These are phyloP conservation scores for Nectriaceae sp. DNA, from an alignment of 2,329 filamentous ascomycete species.

Conservation along the genomic window DNA sequence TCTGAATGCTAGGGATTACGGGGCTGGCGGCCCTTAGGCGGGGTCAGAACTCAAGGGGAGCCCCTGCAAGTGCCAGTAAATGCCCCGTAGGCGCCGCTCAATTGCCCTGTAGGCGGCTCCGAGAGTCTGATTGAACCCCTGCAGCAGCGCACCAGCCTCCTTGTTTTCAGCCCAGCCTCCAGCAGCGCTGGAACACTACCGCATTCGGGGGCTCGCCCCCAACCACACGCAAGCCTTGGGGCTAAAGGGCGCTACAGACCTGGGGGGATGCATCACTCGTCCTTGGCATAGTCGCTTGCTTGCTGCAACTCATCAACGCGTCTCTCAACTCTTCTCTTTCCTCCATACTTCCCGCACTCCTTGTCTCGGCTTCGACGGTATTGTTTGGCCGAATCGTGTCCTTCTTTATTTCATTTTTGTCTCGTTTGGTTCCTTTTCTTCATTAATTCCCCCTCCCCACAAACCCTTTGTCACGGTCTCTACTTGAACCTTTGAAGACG, in stretches of 20 bases:
- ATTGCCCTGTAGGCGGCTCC: slow-evolving; percentile 3
- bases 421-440: slow-evolving; percentile 6
- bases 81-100: slow-evolving; percentile 1
- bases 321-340: slow-evolving; percentile 11
- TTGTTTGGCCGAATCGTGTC: slow-evolving; percentile 8
- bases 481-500: background rate
- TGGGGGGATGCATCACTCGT: background rate
- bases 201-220: slow-evolving; percentile 24
- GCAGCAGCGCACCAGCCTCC: slow-evolving; percentile 34
- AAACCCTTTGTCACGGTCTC: slow-evolving; percentile 16
- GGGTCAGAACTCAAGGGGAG: background rate
- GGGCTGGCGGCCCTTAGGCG: background rate
- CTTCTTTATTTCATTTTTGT: slow-evolving; percentile 7
- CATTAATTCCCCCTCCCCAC: slow-evolving; percentile 3
- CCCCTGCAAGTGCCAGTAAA: slow-evolving; percentile 9
- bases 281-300: background rate
- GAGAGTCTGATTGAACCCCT: slow-evolving; percentile 23
- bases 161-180: slow-evolving; percentile 34
- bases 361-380: slow-evolving; percentile 7
- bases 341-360: background rate
- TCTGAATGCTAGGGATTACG: background rate
- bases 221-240: slow-evolving; percentile 31
- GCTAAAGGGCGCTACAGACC: slow-evolving; percentile 28
- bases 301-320: slow-evolving; percentile 4
- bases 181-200: slow-evolving; percentile 20